Evolutionary conservation across 1,284 basidiomycete species (phyloP).

Genomic region (Wallemia ichthyophaga): DNA sequence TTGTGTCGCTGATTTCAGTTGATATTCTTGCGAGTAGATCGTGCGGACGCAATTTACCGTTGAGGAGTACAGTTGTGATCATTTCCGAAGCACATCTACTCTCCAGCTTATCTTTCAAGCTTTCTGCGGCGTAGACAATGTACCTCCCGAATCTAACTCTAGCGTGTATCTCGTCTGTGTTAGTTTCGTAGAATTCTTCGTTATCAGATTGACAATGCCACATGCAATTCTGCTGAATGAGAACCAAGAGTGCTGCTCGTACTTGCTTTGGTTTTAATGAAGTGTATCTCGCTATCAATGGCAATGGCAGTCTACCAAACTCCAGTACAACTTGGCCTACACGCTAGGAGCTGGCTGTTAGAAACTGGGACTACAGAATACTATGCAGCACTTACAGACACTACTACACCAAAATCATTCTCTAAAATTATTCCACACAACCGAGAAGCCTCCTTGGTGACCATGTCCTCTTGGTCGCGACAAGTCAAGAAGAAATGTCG

Average conservation of each 20-base stretch:
- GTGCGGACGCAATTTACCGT: neutral
- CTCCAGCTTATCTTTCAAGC: neutral
- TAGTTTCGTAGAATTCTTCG: slow-evolving; percentile 16
- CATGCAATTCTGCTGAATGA: slow-evolving; percentile 56
- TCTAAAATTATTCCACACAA: slow-evolving; percentile 44
- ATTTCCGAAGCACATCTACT: neutral
- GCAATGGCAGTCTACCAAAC: slow-evolving; percentile 46
- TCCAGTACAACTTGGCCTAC: slow-evolving; percentile 54
- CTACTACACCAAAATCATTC: slow-evolving; percentile 46
- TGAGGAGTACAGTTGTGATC: neutral
- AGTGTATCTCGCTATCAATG: slow-evolving; percentile 36
- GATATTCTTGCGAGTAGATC: neutral
- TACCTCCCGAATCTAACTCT: slow-evolving; percentile 19
- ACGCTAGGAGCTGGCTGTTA: slow-evolving; percentile 21
- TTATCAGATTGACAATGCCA: slow-evolving; percentile 13
- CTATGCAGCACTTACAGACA: slow-evolving; percentile 31
- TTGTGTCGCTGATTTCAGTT: neutral
- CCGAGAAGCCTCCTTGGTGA: slow-evolving; percentile 25
- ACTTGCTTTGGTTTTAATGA: slow-evolving; percentile 31
- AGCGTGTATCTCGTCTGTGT: slow-evolving; percentile 14
- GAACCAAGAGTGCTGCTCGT: slow-evolving; percentile 41
- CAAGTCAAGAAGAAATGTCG: neutral
- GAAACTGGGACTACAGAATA: neutral
- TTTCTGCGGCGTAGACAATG: slow-evolving; percentile 44
- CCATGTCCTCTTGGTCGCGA: neutral